Evolutionary conservation across 2,329 filamentous ascomycete species (phyloP).

Genomic region (Biscogniauxia marginata): DNA sequence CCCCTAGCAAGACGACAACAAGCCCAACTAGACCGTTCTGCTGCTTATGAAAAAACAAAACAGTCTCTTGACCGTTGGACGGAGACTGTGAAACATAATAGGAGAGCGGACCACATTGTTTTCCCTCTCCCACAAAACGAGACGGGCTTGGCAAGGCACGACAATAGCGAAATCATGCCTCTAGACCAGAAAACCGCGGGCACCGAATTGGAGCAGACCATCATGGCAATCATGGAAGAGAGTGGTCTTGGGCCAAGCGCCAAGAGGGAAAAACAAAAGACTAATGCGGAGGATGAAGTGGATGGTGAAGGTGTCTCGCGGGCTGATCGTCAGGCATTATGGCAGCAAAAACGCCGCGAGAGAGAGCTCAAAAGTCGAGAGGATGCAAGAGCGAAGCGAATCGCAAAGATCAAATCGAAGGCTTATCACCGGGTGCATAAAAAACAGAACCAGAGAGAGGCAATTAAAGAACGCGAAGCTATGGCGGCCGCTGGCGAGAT

Average conservation of each 20-base stretch:
- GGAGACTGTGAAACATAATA: conserved; percentile 92
- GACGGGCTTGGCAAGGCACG: conserved; percentile 55
- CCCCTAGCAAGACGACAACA: conserved; percentile 85
- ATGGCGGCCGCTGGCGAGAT: conserved; percentile 58
- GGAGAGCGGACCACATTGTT: conserved; percentile 82
- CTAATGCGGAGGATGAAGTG: conserved; percentile 65
- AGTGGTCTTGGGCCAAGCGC: conserved; percentile 68
- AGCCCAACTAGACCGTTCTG: conserved; percentile 75
- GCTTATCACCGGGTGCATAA: conserved; percentile 89
- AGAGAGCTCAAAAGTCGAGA: conserved; percentile 87
- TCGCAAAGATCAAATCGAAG: conserved; percentile 99
- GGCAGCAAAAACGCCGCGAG: conserved; percentile 73
- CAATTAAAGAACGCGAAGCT: conserved; percentile 51
- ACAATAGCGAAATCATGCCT: conserved; percentile 64
- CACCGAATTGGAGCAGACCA: conserved; percentile 81
- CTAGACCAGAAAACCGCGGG: conserved; percentile 63
- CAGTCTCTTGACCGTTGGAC: conserved; percentile 89
- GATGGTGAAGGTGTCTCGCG: conserved; percentile 71
- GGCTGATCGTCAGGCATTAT: conserved; percentile 69
- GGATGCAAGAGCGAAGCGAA: conserved; percentile 81
- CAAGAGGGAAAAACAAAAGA: conserved; percentile 55
- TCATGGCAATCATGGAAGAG: conserved; percentile 85
- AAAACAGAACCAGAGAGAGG: conserved; percentile 60
- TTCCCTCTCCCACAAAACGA: conserved; percentile 81
- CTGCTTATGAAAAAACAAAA: conserved; percentile 87